Percentiles rank a stretch among this genome's conserved stretches.
These are phyloP conservation scores for Calonectria montana DNA, from an alignment of 2,329 filamentous ascomycete genomes.

Conservation along the genomic window DNA sequence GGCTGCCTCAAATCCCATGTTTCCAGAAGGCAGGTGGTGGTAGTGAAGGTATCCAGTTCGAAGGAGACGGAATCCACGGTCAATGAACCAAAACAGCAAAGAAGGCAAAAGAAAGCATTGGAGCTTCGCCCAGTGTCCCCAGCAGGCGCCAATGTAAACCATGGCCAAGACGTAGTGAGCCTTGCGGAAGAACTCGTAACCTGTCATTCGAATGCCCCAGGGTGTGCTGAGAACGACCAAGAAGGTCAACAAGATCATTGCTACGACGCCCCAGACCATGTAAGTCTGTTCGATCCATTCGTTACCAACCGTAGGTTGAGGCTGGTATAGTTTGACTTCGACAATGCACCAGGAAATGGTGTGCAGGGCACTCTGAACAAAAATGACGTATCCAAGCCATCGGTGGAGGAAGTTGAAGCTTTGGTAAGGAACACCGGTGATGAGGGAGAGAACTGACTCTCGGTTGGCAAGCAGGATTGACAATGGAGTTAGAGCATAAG, in stretches of 20 bases:
- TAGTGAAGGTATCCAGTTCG: conserved; percentile 72
- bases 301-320: conserved; percentile 70
- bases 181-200: conserved; percentile 84
- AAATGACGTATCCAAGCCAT: conserved; percentile 80
- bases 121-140: conserved; percentile 78
- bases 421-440: conserved; percentile 81
- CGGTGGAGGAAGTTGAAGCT: conserved; percentile 83
- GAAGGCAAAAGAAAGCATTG: conserved; percentile 76
- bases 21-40: conserved; percentile 56
- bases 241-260: conserved; percentile 71
- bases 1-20: conserved; percentile 66
- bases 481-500: conserved; percentile 79
- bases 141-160: conserved; percentile 80
- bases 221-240: conserved; percentile 69
- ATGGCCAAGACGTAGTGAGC: conserved; percentile 78
- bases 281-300: conserved; percentile 73
- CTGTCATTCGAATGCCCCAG: conserved; percentile 71
- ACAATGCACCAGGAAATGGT: conserved; percentile 78
- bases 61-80: conserved; percentile 68
- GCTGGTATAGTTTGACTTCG: conserved; percentile 75
- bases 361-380: conserved; percentile 74
- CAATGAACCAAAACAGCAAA: conserved; percentile 72
- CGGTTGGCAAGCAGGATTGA: conserved; percentile 75
- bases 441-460: conserved; percentile 75
- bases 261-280: conserved; percentile 79